Conservation (phyloP, 495 filamentous ascomycete genomes). For the Achaetomiella virescens region DNA sequence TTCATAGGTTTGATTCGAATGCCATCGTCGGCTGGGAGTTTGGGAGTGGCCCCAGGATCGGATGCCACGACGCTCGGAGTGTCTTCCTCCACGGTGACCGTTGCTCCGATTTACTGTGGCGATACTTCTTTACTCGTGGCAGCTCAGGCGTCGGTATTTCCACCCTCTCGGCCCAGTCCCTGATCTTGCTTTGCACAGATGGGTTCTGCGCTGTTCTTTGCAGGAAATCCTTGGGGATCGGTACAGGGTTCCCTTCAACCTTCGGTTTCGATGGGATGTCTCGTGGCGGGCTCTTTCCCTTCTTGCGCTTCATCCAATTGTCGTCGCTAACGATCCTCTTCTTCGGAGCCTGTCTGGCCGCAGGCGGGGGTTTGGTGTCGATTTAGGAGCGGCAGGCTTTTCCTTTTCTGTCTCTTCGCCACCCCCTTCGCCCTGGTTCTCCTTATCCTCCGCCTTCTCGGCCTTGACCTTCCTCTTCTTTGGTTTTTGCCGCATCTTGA, state of each 20-base stretch:
- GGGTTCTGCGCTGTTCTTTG: slow-evolving; percentile 45
- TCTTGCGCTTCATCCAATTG: slow-evolving; percentile 59
- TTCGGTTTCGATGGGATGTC: slow-evolving; percentile 32
- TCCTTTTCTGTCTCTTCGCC: slow-evolving; percentile 26
- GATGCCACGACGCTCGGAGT: slow-evolving; percentile 11
- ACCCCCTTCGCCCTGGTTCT: slow-evolving; percentile 21
- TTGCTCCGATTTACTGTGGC: slow-evolving; percentile 24
- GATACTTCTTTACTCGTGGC: slow-evolving; percentile 20
- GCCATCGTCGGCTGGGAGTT: slow-evolving; percentile 27
- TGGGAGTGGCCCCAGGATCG: slow-evolving; percentile 15
- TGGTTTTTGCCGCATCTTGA: slow-evolving; percentile 38
- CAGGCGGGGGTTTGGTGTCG: slow-evolving; percentile 8
- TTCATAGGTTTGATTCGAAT: slow-evolving; percentile 30
- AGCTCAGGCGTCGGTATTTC: slow-evolving; percentile 31
- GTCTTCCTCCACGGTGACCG: slow-evolving; percentile 29
- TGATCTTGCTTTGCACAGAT: slow-evolving; percentile 43
- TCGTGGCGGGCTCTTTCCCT: slow-evolving; percentile 42
- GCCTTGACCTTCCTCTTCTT: slow-evolving; percentile 28
- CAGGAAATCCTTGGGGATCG: slow-evolving; percentile 47
- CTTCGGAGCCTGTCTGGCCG: slow-evolving; percentile 44
- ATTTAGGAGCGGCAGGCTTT: slow-evolving; percentile 16
- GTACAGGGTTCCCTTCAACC: slow-evolving; percentile 26
- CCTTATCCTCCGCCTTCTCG: slow-evolving; percentile 16
- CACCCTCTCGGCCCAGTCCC: slow-evolving; percentile 46
- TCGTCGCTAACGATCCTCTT: slow-evolving; percentile 78